These are phyloP conservation scores for Akanthomyces lecanii DNA, from an alignment of 2,329 filamentous ascomycete genomes.

Conservation along the genomic window DNA sequence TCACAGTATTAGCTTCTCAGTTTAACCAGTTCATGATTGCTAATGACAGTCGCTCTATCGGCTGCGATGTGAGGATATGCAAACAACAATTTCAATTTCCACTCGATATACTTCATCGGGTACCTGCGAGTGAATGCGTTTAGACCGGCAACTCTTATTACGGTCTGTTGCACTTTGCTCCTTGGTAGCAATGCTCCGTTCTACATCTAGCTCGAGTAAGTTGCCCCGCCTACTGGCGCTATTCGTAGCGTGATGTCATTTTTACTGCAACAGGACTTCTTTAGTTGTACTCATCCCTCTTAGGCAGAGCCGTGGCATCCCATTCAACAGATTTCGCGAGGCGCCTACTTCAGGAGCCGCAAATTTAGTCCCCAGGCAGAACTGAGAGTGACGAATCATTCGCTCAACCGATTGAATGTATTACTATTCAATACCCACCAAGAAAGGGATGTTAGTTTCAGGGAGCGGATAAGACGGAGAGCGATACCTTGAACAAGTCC, in stretches of 20 bases:
- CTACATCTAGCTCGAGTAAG: neutral
- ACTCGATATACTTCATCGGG: too few relatives aligned
- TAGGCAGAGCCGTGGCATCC: neutral
- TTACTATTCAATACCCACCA: neutral
- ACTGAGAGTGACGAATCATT: neutral
- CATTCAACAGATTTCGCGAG: neutral
- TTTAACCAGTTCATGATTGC: too few relatives aligned
- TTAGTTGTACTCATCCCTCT: neutral
- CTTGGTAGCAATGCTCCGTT: neutral
- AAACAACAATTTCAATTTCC: too few relatives aligned
- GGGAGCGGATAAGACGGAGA: slow-evolving; percentile 1
- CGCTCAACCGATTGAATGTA: neutral
- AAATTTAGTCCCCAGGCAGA: neutral
- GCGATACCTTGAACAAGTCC: slow-evolving; percentile 6
- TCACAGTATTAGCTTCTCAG: neutral
- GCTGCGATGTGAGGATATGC: too few relatives aligned
- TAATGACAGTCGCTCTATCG: too few relatives aligned
- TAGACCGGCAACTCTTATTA: too few relatives aligned
- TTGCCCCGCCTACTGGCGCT: neutral
- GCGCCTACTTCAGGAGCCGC: neutral
- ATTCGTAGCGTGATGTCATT: neutral
- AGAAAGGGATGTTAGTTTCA: neutral
- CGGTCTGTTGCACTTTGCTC: too few relatives aligned
- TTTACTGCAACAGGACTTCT: neutral
- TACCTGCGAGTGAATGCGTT: too few relatives aligned